Conservation (phyloP, 2,329 filamentous ascomycete species). For the Monosporascus sp. region DNA sequence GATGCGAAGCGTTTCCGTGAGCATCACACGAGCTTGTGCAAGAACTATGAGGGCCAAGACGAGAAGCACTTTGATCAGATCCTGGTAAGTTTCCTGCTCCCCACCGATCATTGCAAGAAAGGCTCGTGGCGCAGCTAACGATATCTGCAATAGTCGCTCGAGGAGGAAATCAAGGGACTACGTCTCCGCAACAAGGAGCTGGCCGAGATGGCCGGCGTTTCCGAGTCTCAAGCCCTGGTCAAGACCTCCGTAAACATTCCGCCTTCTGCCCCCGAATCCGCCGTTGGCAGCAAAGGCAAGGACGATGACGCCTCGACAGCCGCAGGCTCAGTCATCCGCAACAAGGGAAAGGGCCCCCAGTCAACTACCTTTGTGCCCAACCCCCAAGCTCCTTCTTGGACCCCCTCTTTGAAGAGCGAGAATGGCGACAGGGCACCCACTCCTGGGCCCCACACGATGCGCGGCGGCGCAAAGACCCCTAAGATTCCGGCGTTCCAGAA, state of each 20-base stretch:
- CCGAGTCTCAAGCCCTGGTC: neutral
- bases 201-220: constrained; percentile 4
- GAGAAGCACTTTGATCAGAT: constrained; percentile 15
- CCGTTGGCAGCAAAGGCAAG: neutral
- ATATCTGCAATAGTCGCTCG: constrained; percentile 12
- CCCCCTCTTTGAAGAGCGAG: constrained; percentile 3
- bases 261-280: neutral
- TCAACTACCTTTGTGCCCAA: constrained; percentile 13
- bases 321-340: neutral
- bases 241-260: neutral
- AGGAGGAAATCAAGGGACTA: constrained; percentile 14
- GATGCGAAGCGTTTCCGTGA: constrained; percentile 12
- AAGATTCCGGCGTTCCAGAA: neutral
- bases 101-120: neutral
- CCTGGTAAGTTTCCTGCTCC: constrained; percentile 13
- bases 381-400: constrained; percentile 17
- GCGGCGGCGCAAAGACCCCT: neutral
- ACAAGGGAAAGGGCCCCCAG: neutral
- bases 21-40: constrained; percentile 12
- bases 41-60: constrained; percentile 16
- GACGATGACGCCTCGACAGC: neutral
- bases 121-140: constrained; percentile 1
- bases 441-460: no score
- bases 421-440: neutral
- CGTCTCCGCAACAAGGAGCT: constrained; percentile 8